phyloP scores from a whole-genome alignment of 148 eudicot genomes.

The Vaccinium macrocarpon region DNA sequence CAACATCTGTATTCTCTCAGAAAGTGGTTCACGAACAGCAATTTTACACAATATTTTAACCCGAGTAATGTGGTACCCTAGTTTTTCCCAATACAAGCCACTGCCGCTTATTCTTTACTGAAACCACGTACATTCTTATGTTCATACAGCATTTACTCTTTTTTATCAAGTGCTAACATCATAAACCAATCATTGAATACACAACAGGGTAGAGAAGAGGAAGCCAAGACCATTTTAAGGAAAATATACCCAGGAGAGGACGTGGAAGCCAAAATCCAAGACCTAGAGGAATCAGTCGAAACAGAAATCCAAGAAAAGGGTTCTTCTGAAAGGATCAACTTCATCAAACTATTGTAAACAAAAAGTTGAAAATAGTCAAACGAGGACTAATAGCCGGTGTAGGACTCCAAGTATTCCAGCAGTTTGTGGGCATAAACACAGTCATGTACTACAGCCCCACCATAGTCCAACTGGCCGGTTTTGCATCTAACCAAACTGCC shows the following conservation, averaged over 20 bases:
- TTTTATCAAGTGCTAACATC: background rate
- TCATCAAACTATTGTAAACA: slow-evolving; percentile 30
- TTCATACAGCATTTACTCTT: background rate
- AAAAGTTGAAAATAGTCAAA: slow-evolving; percentile 41
- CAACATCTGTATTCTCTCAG: background rate
- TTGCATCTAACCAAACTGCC: slow-evolving; percentile 58
- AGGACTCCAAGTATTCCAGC: slow-evolving; percentile 64
- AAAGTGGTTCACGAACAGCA: background rate
- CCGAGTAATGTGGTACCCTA: background rate
- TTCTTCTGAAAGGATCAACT: slow-evolving; percentile 6
- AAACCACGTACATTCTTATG: background rate
- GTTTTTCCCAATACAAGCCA: background rate
- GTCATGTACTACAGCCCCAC: slow-evolving; percentile 73
- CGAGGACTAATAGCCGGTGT: slow-evolving; percentile 55
- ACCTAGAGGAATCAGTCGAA: slow-evolving; percentile 54
- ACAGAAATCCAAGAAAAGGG: slow-evolving; percentile 37
- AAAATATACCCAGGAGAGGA: slow-evolving; percentile 52
- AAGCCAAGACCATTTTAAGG: slow-evolving; percentile 42
- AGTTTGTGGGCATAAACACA: slow-evolving; percentile 68
- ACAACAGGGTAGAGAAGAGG: slow-evolving; percentile 50
- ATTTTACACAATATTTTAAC: background rate
- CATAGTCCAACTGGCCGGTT: slow-evolving; percentile 59
- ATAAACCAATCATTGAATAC: background rate
- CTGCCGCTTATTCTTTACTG: background rate
- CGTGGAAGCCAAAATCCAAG: slow-evolving; percentile 41